Base-by-base conservation (phyloP, 2,329 filamentous ascomycete genomes). In the Geosmithia putterillii region DNA sequence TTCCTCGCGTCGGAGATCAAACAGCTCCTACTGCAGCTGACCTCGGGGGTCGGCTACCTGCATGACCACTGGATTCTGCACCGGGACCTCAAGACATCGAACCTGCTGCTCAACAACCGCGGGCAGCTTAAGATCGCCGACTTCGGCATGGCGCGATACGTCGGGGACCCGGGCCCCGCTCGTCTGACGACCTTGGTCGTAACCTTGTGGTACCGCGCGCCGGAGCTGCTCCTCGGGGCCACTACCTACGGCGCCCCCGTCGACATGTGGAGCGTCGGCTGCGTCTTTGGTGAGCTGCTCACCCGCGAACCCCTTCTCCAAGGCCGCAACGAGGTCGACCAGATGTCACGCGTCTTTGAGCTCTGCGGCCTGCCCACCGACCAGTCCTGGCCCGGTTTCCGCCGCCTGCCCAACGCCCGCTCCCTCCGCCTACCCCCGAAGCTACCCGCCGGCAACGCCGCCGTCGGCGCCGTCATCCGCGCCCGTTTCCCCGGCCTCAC, bases 211-310 rank as follows among this genome's bases (percentile, higher is more conserved):
- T 98, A 98, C 61, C 85, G 92, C 45, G 76, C 86, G 1, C 92
- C 92, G 0, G 92, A 96, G 63, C 74, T 96, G 10, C 74, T 98
- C 2, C 78, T 96, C 3, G 92, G 92, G 6, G 70, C 85, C 0
- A 74, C 76, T 32, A 73, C 71, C 15, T 98, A 98, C 65, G 81
- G 74, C 46, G 66, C 73, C 1, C 76, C 84, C 47, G 73, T 96
- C 52, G 92, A 96, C 64, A 84, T 96, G 74, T 98, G 92, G 92
- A 94, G 85, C 62, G 69, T 96, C 3, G 92, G 92, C 12, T 96
- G 92, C 64, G 88, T 98, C 56, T 94, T 98, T 57, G 90, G 82
- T 47, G 92, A 98, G 66, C 74, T 98, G 3, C 70, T 96, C 18
- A 81, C 79, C 32, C 83, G 86, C 48, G 81, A 89, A 48, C 87